These are phyloP conservation scores for Cocos nucifera DNA, from an alignment of 176 grass and related monocot genomes.

Conservation along the genomic window DNA sequence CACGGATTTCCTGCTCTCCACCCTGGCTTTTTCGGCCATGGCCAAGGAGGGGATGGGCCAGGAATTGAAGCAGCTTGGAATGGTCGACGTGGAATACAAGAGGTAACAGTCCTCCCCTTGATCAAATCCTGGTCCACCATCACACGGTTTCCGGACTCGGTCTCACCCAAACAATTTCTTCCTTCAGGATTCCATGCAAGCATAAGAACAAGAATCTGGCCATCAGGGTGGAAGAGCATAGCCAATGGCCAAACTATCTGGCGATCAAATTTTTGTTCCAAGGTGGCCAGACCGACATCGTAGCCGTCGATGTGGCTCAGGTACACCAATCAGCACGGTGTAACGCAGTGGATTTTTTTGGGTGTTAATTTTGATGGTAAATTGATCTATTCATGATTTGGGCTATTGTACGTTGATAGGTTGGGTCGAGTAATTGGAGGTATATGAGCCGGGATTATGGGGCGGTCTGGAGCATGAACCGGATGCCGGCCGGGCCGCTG, in stretches of 20 bases:
- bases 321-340: conserved; percentile 15
- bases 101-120: conserved; percentile 24
- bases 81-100: conserved; percentile 72
- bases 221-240: conserved; percentile 55
- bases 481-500: conserved; percentile 58
- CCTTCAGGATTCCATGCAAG: conserved; percentile 62
- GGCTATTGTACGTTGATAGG: conserved; percentile 14
- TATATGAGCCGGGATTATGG: conserved; percentile 73
- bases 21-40: conserved; percentile 62
- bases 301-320: conserved; percentile 77
- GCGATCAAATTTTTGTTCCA: conserved; percentile 78
- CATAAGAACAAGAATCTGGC: conserved; percentile 56
- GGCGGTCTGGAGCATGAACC: conserved; percentile 71
- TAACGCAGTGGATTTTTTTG: no score
- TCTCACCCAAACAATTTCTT: not conserved
- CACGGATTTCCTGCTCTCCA: conserved; percentile 51
- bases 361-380: no score
- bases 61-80: conserved; percentile 22
- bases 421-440: conserved; percentile 59
- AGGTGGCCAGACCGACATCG: conserved; percentile 92
- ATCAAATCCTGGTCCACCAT: no score
- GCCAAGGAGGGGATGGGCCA: conserved; percentile 41
- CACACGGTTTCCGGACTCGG: not conserved
- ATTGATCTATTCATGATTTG: no score
- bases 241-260: conserved; percentile 33